These are phyloP conservation scores for Diplodia sapinea DNA, from an alignment of 2,329 filamentous ascomycete species.

Conservation along the genomic window DNA sequence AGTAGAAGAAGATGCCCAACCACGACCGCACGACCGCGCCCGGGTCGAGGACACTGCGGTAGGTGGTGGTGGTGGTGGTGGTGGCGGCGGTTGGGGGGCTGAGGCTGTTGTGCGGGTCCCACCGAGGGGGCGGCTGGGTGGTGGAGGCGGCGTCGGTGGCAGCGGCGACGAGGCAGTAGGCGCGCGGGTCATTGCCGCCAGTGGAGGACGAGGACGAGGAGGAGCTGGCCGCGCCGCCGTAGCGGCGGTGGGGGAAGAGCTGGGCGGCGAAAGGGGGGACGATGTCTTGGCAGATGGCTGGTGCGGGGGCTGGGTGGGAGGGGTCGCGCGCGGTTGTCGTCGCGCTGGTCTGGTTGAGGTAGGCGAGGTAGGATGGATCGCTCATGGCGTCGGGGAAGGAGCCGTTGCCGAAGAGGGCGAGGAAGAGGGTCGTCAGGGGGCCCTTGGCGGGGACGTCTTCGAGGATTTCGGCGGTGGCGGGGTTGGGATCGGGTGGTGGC, in stretches of 20 bases:
- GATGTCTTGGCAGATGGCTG: background rate
- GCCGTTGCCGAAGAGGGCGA: background rate
- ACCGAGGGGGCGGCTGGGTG: no score
- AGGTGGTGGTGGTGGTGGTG: no score
- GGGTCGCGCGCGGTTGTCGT: no score
- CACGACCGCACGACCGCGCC: background rate
- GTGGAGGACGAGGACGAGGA: no score
- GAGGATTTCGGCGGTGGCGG: background rate
- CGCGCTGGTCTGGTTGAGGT: background rate
- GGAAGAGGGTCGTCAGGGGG: background rate
- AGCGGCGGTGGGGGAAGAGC: background rate
- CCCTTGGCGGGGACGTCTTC: background rate
- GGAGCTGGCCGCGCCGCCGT: no score
- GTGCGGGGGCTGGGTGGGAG: no score
- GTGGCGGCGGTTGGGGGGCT: no score
- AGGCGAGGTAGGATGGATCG: background rate
- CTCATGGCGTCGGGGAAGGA: background rate
- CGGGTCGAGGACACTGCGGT: background rate
- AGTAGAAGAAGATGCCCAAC: background rate
- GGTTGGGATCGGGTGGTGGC: background rate
- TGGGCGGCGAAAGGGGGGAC: background rate
- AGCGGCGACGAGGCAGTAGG: background rate
- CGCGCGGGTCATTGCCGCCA: no score
- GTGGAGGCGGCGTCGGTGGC: no score
- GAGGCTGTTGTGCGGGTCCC: no score